phyloP scores from a whole-genome alignment of 1,139 yeast genomes.

The Insectozyma bohioensis region DNA sequence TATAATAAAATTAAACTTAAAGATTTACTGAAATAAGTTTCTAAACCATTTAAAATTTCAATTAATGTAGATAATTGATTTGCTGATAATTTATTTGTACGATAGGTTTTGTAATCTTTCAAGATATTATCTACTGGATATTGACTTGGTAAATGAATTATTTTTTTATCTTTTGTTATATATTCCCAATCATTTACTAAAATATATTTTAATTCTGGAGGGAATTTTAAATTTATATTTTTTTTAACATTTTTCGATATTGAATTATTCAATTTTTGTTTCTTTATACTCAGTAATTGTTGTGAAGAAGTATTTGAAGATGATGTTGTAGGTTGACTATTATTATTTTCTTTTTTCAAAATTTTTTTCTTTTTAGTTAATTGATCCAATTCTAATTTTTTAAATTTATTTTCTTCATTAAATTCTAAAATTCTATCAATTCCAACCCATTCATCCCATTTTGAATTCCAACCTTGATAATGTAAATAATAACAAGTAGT shows the following conservation, averaged over 20 bases:
- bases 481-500: conserved; percentile 59
- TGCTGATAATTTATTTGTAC: conserved; percentile 13
- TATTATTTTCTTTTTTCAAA: conserved; percentile 7
- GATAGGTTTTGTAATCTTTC: conserved; percentile 32
- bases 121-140: conserved; percentile 54
- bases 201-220: conserved; percentile 64
- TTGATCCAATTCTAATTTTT: conserved; percentile 64
- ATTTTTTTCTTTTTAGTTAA: conserved; percentile 24
- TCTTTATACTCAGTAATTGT: conserved; percentile 3
- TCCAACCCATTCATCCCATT: conserved; percentile 98
- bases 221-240: conserved; percentile 19
- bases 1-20: conserved; percentile 74
- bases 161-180: conserved; percentile 74
- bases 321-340: background rate
- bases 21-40: conserved; percentile 73
- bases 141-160: conserved; percentile 60
- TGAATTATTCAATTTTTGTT: conserved; percentile 4
- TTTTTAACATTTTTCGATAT: conserved; percentile 2
- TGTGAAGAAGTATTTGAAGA: background rate
- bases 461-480: conserved; percentile 92
- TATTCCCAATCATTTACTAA: conserved; percentile 94
- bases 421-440: conserved; percentile 64
- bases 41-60: conserved; percentile 70
- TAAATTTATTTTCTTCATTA: conserved; percentile 67
- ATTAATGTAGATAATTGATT: conserved; percentile 53